Base-by-base conservation (phyloP, 176 grass and related monocot genomes). In the Secale cereale region DNA sequence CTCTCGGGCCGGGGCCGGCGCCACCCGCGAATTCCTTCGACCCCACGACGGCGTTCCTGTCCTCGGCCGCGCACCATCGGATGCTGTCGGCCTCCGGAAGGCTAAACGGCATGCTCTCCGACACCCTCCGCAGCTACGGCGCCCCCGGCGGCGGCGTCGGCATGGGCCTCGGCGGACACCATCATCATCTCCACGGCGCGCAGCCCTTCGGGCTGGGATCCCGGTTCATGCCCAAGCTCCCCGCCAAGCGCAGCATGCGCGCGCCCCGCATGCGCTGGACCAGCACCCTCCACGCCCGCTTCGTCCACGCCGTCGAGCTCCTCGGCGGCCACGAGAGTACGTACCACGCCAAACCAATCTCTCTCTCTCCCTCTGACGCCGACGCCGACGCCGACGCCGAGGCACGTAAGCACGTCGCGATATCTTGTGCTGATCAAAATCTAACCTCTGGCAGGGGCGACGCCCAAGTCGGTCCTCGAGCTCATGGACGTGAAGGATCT, bases 401-500 rank as follows among this genome's bases (percentile, higher is more conserved):
- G 67, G 31, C 30, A 30, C 62, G 54, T 1, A 10, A 17, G 22
- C 7, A 20, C 31, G 4, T 26, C 7, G 61, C 10, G 19, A 48
- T 63, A 19, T 1, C 17, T 5, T 50, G 19, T 2, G 19, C 52
- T 28, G 65, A 78, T 86, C 31, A 86, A 63, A 90, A 81, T 65
- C 40, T 69, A 17, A 45, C 28, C 48, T 61, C 16, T 41, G 4
- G 48, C 82, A 99, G 97, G 97, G 57, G 97, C 92, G 37, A 99
- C 97, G 76, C 97, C 97, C 64, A 99, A 99, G 86, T 99, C 97
- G 8, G 97, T 99, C 17, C 92, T 99, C 9, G 97, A 99, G 88
- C 92, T 99, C 29, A 99, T 99, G 97, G 97, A 99, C 93, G 97
- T 99, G 81, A 99, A 99, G 88, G 97, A 96, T 92, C 97, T 99